These are phyloP conservation scores for Aspergillus aculeatus DNA, from an alignment of 2,329 filamentous ascomycete species.

Conservation along the genomic window DNA sequence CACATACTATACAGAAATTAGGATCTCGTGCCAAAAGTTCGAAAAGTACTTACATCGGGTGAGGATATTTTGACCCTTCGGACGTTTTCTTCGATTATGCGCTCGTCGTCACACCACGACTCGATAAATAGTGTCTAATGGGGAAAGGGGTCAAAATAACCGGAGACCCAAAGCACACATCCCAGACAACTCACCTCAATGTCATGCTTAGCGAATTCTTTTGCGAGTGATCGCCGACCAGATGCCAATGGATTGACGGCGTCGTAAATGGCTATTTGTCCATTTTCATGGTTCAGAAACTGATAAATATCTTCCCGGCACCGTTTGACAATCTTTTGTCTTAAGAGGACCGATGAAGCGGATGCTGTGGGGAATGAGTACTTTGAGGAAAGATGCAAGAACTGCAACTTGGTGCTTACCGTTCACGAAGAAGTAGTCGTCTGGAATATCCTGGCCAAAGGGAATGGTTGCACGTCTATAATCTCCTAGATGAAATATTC, in stretches of 20 bases:
- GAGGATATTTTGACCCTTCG: constrained; percentile 97
- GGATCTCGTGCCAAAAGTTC: constrained; percentile 9
- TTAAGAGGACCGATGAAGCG: constrained; percentile 83
- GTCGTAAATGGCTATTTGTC: constrained; percentile 97
- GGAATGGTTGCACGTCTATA: constrained; percentile 91
- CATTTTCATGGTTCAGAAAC: constrained; percentile 95
- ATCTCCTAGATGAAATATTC: constrained; percentile 95
- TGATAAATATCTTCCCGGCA: constrained; percentile 96
- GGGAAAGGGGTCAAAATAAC: not conserved
- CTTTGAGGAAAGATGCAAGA: not conserved
- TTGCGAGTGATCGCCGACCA: constrained; percentile 79
- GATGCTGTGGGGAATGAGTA: constrained; percentile 55
- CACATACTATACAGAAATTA: constrained; percentile 60
- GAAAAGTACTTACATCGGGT: constrained; percentile 68
- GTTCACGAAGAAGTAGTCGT: constrained; percentile 97
- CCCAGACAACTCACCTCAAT: constrained; percentile 64
- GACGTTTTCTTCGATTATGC: constrained; percentile 93
- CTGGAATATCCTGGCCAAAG: constrained; percentile 77
- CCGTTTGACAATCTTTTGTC: constrained; percentile 96
- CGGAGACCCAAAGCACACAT: not conserved
- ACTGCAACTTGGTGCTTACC: constrained; percentile 41
- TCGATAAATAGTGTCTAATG: constrained; percentile 84
- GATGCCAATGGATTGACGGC: constrained; percentile 89
- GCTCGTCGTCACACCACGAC: constrained; percentile 88
- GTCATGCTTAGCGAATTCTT: constrained; percentile 96